Conservation (phyloP, 176 grass and related monocot species). For the Oryza officinalis region DNA sequence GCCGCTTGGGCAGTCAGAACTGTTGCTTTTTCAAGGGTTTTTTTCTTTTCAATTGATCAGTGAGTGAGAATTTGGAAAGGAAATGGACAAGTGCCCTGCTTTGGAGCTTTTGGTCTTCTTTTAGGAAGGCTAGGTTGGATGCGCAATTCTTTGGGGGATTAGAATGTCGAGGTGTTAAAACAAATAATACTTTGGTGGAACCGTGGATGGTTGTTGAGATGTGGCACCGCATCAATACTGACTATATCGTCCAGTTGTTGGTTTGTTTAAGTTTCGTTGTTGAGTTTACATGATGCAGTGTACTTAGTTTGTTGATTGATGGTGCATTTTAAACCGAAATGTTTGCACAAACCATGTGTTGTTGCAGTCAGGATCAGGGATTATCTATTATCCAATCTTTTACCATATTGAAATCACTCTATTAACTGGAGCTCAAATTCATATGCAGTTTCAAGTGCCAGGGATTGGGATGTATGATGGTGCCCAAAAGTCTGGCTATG, state of each 20-base stretch:
- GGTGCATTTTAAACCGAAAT: not conserved
- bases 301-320: not conserved
- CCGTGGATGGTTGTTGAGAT: slow-evolving; percentile 18
- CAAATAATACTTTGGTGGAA: not conserved
- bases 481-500: slow-evolving; percentile 52
- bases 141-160: slow-evolving; percentile 3
- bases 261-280: slow-evolving; percentile 19
- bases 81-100: not conserved
- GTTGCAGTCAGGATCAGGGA: slow-evolving; percentile 1
- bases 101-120: not conserved
- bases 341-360: not conserved
- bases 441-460: slow-evolving; percentile 60
- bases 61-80: not conserved
- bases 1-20: not conserved
- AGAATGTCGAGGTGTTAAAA: slow-evolving; percentile 2
- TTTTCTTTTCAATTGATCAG: slow-evolving; percentile 21
- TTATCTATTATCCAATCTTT: not conserved
- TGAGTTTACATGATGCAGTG: slow-evolving; percentile 2
- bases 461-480: slow-evolving; percentile 74
- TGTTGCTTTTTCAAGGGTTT: not conserved
- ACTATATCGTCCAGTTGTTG: slow-evolving; percentile 8
- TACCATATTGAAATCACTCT: not conserved
- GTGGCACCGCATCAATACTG: not conserved
- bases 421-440: slow-evolving; percentile 26
- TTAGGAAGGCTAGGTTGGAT: slow-evolving; percentile 11